Conservation (phyloP, 2,329 filamentous ascomycete genomes). For the Cercospora nicotianae region DNA sequence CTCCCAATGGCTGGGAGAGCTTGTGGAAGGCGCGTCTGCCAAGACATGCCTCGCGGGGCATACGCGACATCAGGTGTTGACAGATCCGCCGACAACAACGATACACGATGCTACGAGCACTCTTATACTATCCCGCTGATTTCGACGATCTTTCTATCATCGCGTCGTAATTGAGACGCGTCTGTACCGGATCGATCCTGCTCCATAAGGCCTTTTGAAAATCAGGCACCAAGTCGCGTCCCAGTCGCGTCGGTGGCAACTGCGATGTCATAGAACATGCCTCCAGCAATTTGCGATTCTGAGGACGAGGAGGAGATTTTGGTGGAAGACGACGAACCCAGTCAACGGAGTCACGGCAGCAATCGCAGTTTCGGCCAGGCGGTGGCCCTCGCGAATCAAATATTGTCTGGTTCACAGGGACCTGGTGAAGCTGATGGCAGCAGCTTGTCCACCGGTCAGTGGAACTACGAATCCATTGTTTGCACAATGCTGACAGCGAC, state of each 20-base stretch:
- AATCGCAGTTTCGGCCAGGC: constrained; percentile 7
- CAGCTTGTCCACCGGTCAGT: constrained; percentile 23
- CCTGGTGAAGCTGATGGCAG: constrained; percentile 14
- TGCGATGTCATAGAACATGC: constrained; percentile 18
- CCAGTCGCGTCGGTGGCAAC: constrained; percentile 11
- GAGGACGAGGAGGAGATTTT: constrained; percentile 22
- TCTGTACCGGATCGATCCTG: not conserved
- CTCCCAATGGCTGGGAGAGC: constrained; percentile 12
- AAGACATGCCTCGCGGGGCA: constrained; percentile 10
- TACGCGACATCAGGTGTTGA: constrained; percentile 16
- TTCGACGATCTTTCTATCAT: not conserved
- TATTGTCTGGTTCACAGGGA: constrained; percentile 12
- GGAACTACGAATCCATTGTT: not conserved
- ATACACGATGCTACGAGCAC: not conserved
- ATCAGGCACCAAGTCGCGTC: constrained; percentile 13
- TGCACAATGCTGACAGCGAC: constrained; percentile 7
- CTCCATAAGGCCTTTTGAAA: not conserved
- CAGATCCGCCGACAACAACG: not conserved
- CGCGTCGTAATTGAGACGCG: not conserved
- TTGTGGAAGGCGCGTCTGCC: constrained; percentile 8
- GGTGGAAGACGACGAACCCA: constrained; percentile 17
- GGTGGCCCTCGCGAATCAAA: constrained; percentile 7
- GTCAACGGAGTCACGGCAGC: constrained; percentile 15
- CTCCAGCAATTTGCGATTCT: constrained; percentile 22
- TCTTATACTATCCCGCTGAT: not conserved